phyloP scores from a whole-genome alignment of 1,139 yeast genomes.

The Eremothecium gossypii region DNA sequence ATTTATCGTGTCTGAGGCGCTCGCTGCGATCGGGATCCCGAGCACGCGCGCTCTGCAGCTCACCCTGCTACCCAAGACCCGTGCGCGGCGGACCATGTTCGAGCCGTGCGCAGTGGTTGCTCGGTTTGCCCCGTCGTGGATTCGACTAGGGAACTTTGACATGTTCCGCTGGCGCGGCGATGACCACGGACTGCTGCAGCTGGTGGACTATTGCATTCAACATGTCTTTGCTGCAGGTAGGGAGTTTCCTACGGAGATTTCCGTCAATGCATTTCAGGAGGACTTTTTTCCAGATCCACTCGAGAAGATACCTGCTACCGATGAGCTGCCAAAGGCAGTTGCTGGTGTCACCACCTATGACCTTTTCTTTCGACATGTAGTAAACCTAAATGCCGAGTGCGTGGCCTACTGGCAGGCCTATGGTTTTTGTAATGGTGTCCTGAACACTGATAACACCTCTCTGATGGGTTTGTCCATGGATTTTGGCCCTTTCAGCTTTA shows the following conservation, averaged over 20 bases:
- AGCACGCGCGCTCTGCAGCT: conserved; percentile 75
- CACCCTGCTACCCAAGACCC: conserved; percentile 61
- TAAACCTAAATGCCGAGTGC: conserved; percentile 61
- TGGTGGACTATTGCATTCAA: conserved; percentile 67
- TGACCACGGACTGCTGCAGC: conserved; percentile 46
- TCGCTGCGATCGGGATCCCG: conserved; percentile 77
- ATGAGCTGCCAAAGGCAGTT: conserved; percentile 5
- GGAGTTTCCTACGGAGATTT: conserved; percentile 34
- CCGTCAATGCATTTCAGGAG: conserved; percentile 15
- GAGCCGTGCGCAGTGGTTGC: conserved; percentile 84
- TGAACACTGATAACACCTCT: conserved; percentile 91
- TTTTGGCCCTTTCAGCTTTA: conserved; percentile 88
- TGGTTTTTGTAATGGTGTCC: conserved; percentile 88
- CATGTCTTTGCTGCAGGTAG: conserved; percentile 44
- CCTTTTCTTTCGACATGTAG: conserved; percentile 59
- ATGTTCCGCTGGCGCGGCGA: conserved; percentile 69
- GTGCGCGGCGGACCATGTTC: conserved; percentile 54
- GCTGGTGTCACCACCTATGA: conserved; percentile 50
- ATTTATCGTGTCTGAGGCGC: conserved; percentile 73
- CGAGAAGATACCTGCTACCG: conserved; percentile 12
- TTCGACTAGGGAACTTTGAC: conserved; percentile 86
- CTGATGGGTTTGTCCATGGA: conserved; percentile 80
- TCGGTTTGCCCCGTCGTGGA: conserved; percentile 80
- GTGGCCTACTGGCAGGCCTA: conserved; percentile 86
- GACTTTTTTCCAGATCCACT: conserved; percentile 20